Conservation (phyloP, 345 rosid species). For the Raphanus raphanistrum region DNA sequence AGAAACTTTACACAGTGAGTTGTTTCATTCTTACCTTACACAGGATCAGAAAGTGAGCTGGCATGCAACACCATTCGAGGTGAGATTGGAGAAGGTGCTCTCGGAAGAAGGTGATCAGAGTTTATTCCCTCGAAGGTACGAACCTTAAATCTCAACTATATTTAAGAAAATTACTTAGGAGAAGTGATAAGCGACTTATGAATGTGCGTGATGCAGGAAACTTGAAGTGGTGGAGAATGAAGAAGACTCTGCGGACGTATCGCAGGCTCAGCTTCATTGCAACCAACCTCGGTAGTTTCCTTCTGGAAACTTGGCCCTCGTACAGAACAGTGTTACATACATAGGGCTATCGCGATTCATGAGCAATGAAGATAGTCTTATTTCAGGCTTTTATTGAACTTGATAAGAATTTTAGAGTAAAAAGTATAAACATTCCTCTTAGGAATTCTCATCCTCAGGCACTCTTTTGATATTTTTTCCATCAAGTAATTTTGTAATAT, state of each 20-base stretch:
- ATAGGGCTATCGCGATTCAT: slow-evolving; percentile 22
- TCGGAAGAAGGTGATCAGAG: slow-evolving; percentile 46
- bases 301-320: slow-evolving; percentile 24
- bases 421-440: not conserved
- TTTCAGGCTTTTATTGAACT: not conserved
- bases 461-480: not conserved
- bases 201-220: slow-evolving; percentile 30
- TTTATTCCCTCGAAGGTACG: slow-evolving; percentile 31
- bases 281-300: slow-evolving; percentile 29
- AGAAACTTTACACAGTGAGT: not conserved
- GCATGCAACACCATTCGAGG: slow-evolving; percentile 99
- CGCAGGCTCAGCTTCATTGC: slow-evolving; percentile 20
- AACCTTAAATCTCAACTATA: not conserved
- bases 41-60: slow-evolving; percentile 98
- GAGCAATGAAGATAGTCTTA: slow-evolving; percentile 9
- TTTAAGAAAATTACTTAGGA: not conserved
- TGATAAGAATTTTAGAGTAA: not conserved
- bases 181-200: not conserved
- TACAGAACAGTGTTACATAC: slow-evolving; percentile 24
- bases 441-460: not conserved
- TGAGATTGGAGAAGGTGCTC: slow-evolving; percentile 93
- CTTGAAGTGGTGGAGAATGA: slow-evolving; percentile 37
- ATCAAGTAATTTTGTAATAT: not conserved
- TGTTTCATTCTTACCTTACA: slow-evolving; percentile 20
- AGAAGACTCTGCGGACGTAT: slow-evolving; percentile 1